Percentiles rank a stretch among this genome's conserved stretches.
Evolutionary conservation across 2,329 filamentous ascomycete genomes (phyloP).

Genomic region (Colletotrichum godetiae): DNA sequence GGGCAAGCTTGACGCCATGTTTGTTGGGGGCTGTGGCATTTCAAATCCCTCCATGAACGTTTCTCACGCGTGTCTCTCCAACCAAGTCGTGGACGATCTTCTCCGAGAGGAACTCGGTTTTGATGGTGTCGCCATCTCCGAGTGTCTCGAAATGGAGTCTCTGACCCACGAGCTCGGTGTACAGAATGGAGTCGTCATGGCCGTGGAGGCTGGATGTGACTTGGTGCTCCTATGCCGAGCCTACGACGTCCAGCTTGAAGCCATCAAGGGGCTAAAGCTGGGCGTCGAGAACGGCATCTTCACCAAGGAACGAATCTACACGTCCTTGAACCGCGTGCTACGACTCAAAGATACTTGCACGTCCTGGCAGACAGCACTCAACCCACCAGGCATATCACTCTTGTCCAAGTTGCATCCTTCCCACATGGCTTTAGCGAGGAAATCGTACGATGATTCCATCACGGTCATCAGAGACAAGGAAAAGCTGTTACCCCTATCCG

Average conservation of each 20-base stretch:
- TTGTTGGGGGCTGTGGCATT: slow-evolving; percentile 94
- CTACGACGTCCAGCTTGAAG: slow-evolving; percentile 89
- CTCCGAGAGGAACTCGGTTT: slow-evolving; percentile 91
- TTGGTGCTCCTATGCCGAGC: slow-evolving; percentile 89
- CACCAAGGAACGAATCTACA: slow-evolving; percentile 80
- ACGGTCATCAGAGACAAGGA: slow-evolving; percentile 93
- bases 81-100: slow-evolving; percentile 92
- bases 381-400: slow-evolving; percentile 81
- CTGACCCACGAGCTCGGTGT: slow-evolving; percentile 97
- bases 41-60: slow-evolving; percentile 92
- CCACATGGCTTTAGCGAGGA: slow-evolving; percentile 83
- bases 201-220: slow-evolving; percentile 95
- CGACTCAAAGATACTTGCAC: slow-evolving; percentile 87
- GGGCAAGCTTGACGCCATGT: slow-evolving; percentile 88
- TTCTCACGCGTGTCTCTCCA: slow-evolving; percentile 92
- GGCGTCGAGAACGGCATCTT: slow-evolving; percentile 93
- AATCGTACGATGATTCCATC: slow-evolving; percentile 92
- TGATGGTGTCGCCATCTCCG: slow-evolving; percentile 91
- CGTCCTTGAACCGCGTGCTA: slow-evolving; percentile 83
- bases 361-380: slow-evolving; percentile 91
- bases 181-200: slow-evolving; percentile 96
- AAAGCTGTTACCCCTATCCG: slow-evolving; percentile 83
- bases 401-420: slow-evolving; percentile 84
- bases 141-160: slow-evolving; percentile 97
- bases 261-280: slow-evolving; percentile 88